Conservation (phyloP, 2,329 filamentous ascomycete species). For the Colletotrichum magnum region DNA sequence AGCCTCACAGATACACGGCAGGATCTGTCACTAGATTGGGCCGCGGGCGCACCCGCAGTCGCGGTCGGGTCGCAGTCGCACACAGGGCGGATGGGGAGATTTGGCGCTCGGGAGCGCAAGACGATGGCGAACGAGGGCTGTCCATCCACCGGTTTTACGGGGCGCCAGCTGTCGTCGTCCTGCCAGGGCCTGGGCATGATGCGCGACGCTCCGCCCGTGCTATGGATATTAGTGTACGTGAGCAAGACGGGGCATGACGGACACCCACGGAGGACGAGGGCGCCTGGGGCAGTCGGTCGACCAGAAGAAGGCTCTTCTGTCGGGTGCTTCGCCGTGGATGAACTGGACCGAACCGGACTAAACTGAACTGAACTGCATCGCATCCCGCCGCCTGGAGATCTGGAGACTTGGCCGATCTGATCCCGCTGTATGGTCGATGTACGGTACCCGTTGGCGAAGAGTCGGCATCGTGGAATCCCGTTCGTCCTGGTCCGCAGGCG, state of each 20-base stretch:
- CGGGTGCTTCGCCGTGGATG: neutral
- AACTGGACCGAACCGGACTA: slow-evolving; percentile 11
- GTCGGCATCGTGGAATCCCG: too few relatives aligned
- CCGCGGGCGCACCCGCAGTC: neutral
- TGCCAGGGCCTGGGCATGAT: slow-evolving; percentile 7
- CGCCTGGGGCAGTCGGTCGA: neutral
- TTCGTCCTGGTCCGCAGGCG: too few relatives aligned
- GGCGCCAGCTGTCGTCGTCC: slow-evolving; percentile 33
- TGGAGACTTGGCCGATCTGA: neutral
- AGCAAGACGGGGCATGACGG: neutral
- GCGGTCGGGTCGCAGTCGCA: slow-evolving; percentile 21
- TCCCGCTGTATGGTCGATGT: neutral
- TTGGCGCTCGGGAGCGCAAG: slow-evolving; percentile 13
- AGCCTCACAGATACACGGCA: slow-evolving; percentile 20
- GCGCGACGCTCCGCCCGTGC: slow-evolving; percentile 23
- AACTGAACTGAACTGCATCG: neutral
- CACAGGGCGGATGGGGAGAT: slow-evolving; percentile 22
- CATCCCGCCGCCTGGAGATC: neutral
- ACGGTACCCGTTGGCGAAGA: too few relatives aligned
- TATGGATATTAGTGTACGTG: neutral
- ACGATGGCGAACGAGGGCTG: slow-evolving; percentile 23
- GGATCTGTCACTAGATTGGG: slow-evolving; percentile 23
- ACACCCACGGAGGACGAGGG: neutral
- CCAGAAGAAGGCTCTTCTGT: too few relatives aligned
- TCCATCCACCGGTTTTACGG: slow-evolving; percentile 29